Conservation (phyloP, 1,284 basidiomycete species). For the Puccinia triticina region DNA sequence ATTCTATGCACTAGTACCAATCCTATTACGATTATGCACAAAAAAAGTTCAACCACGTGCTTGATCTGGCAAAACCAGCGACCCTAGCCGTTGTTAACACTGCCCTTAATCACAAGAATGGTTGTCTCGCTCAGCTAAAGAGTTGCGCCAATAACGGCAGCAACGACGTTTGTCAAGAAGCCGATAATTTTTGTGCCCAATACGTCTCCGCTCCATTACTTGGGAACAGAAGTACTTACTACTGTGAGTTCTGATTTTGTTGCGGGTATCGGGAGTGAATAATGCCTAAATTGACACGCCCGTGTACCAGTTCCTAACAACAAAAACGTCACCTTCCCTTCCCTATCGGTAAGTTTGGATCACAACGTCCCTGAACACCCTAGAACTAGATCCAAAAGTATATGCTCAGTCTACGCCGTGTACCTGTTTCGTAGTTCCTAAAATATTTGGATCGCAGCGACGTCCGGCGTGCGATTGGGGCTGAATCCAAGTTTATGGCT, state of each 20-base stretch:
- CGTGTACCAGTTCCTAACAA: background rate
- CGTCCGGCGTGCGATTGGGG: slow-evolving; percentile 37
- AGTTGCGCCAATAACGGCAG: slow-evolving; percentile 34
- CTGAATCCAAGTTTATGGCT: slow-evolving; percentile 29
- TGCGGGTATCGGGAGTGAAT: background rate
- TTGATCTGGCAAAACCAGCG: slow-evolving; percentile 26
- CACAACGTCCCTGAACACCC: background rate
- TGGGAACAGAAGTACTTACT: slow-evolving; percentile 42
- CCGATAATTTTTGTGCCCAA: slow-evolving; percentile 35
- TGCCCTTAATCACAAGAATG: slow-evolving; percentile 12
- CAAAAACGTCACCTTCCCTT: slow-evolving; percentile 23
- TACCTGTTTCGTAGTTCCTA: slow-evolving; percentile 16
- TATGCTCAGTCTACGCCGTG: background rate
- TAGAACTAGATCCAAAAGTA: background rate
- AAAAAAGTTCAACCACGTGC: slow-evolving; percentile 36
- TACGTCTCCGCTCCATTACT: slow-evolving; percentile 13
- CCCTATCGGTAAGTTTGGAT: slow-evolving; percentile 7
- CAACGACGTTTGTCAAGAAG: slow-evolving; percentile 27
- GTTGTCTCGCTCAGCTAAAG: slow-evolving; percentile 34
- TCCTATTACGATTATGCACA: slow-evolving; percentile 43
- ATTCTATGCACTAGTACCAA: slow-evolving; percentile 31
- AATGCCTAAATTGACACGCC: background rate
- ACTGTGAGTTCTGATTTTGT: slow-evolving; percentile 21
- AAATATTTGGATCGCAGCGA: slow-evolving; percentile 44
- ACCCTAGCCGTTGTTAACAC: slow-evolving; percentile 28